Evolutionary conservation across 73 alveolate genomes (phyloP).

Genomic region (Breviolum minutum): DNA sequence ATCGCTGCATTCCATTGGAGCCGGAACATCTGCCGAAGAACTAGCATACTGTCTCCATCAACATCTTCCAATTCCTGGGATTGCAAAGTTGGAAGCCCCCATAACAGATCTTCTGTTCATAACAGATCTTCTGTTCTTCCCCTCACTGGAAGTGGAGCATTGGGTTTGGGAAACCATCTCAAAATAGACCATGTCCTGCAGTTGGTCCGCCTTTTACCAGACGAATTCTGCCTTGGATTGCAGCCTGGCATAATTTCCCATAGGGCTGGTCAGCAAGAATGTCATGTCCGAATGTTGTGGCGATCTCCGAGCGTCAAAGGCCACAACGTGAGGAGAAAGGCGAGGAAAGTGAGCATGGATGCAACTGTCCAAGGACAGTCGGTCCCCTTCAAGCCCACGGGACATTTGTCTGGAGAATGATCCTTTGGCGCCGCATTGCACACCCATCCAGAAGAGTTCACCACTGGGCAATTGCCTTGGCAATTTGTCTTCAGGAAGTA

Average conservation of each 20-base stretch:
- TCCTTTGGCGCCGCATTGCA: conserved; percentile 1
- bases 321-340: neutral
- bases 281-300: neutral
- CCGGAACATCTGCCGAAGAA: conserved; percentile 6
- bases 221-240: neutral
- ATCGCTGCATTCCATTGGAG: neutral
- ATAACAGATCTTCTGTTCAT: too few relatives aligned
- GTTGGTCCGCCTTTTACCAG: conserved; percentile 9
- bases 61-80: neutral
- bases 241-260: neutral
- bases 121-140: neutral
- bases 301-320: neutral
- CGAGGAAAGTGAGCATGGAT: too few relatives aligned
- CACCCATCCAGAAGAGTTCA: neutral
- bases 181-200: conserved; percentile 35
- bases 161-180: conserved; percentile 34
- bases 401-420: neutral
- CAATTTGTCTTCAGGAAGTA: neutral
- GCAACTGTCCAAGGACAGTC: neutral
- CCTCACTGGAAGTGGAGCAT: neutral
- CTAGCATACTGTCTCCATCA: neutral
- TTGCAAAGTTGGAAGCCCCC: neutral
- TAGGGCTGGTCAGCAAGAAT: neutral
- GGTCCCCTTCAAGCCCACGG: neutral
- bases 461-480: conserved; percentile 41